These are phyloP conservation scores for Begonia peltatifolia DNA, from an alignment of 306 rosid species.

Conservation along the genomic window DNA sequence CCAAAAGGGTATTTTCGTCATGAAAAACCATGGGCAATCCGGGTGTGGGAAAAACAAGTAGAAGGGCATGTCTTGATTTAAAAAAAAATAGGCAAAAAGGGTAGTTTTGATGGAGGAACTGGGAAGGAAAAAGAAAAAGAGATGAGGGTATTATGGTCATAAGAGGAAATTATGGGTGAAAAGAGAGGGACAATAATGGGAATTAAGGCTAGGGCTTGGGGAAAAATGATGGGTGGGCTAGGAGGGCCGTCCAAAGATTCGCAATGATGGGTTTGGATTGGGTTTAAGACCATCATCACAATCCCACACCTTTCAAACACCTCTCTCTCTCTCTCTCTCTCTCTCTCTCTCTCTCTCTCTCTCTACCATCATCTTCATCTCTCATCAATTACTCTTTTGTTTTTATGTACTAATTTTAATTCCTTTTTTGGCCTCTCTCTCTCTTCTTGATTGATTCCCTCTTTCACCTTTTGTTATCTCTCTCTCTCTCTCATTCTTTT, in stretches of 20 bases:
- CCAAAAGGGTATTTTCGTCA: no score
- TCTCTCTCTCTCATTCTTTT: constrained; percentile 3
- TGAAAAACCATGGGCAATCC: no score
- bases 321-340: constrained; percentile 6
- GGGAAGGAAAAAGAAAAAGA: no score
- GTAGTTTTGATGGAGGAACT: no score
- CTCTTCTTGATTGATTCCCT: not conserved
- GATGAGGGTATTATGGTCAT: constrained; percentile 7
- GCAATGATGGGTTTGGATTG: constrained; percentile 99
- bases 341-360: no score
- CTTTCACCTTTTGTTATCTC: constrained; percentile 1
- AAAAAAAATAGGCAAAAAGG: no score
- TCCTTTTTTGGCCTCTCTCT: constrained; percentile 22
- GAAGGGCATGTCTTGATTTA: no score
- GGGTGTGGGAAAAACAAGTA: no score
- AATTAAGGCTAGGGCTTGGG: constrained; percentile 49
- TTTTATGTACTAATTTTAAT: constrained; percentile 22
- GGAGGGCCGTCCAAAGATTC: constrained; percentile 93
- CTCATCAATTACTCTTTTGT: constrained; percentile 14
- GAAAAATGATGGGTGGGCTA: constrained; percentile 97
- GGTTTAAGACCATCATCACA: constrained; percentile 61
- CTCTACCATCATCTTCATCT: not conserved
- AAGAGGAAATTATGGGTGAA: constrained; percentile 21
- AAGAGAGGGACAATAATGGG: constrained; percentile 53
- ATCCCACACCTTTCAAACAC: constrained; percentile 13